phyloP scores from a whole-genome alignment of 768 basidiomycete genomes.

The Butyriboletus loyo region DNA sequence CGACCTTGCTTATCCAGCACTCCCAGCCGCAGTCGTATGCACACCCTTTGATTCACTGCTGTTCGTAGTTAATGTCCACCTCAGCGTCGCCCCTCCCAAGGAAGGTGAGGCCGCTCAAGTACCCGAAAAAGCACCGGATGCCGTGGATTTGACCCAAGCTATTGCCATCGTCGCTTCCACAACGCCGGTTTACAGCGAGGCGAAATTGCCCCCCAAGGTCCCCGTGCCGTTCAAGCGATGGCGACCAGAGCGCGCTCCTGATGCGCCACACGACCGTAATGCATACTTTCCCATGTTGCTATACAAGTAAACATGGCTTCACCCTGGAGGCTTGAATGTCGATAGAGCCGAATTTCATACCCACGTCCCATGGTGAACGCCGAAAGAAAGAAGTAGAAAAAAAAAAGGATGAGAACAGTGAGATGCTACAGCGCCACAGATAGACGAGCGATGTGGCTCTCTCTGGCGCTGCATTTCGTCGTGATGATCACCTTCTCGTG shows the following conservation, averaged over 20 bases:
- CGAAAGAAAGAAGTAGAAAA: too few relatives aligned
- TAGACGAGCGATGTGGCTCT: too few relatives aligned
- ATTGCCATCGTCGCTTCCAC: conserved; percentile 61
- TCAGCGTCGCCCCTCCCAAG: conserved; percentile 53
- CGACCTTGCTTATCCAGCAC: conserved; percentile 78
- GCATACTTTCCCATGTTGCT: conserved; percentile 84
- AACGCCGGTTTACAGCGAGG: conserved; percentile 56
- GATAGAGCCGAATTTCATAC: conserved; percentile 32
- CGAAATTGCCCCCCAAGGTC: conserved; percentile 71
- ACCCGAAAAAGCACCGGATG: conserved; percentile 41
- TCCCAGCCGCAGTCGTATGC: conserved; percentile 65
- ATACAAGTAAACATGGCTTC: conserved; percentile 40
- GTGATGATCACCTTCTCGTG: too few relatives aligned
- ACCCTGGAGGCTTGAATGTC: background rate
- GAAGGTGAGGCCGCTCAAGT: conserved; percentile 42
- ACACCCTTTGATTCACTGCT: background rate
- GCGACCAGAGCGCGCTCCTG: conserved; percentile 65
- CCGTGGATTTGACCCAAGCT: conserved; percentile 67
- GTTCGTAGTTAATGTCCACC: conserved; percentile 9
- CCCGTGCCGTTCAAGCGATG: conserved; percentile 69
- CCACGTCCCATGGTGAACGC: conserved; percentile 15
- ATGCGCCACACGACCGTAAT: conserved; percentile 80
- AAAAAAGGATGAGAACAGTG: too few relatives aligned
- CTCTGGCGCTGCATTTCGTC: background rate
- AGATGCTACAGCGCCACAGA: too few relatives aligned